Evolutionary conservation across 331 rosid species (phyloP), one percentile per base, ranked within the genome.

Genomic region (Quercus phellos): DNA sequence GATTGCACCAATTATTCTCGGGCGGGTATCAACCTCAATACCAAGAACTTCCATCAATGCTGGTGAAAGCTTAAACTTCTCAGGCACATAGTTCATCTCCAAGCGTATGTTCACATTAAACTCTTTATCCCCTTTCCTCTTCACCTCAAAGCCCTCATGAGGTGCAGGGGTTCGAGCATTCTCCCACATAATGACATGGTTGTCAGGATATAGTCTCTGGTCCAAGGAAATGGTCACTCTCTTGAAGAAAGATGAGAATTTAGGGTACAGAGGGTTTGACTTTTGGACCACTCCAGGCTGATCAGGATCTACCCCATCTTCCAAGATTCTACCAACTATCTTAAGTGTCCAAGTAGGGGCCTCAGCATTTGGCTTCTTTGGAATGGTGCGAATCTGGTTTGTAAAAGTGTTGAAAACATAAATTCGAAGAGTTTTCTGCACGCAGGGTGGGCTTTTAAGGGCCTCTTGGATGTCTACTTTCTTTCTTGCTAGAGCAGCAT

Each of bases 131-230:
- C 99, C 99, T 80, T 95, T 93, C 78, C 99, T 90, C 88, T 90
- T 95, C 70, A 95, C 99, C 90, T 95, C 99, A 83, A 95, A 95
- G 67, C 99, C 99, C 81, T 95, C 99, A 7, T 95, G 98, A 43
- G 92, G 94, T 17, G 94, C 91, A 54, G 99, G 88, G 0, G 97
- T 81, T 74, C 99, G 87, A 13, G 94, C 85, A 78, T 89, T 85
- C 80, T 95, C 99, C 99, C 99, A 95, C 78, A 81, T 67, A 69
- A 95, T 95, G 50, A 91, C 76, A 79, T 89, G 92, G 74, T 79
- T 88, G 29, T 95, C 96, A 17, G 99, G 99, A 82, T 95, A 93
- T 13, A 93, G 88, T 82, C 97, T 91, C 90, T 93, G 99, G 86
- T 95, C 99, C 91, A 95, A 85, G 56, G 91, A 81, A 85, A 93